phyloP scores from a whole-genome alignment of 2,329 filamentous ascomycete species.

The Neofusicoccum cordaticola region DNA sequence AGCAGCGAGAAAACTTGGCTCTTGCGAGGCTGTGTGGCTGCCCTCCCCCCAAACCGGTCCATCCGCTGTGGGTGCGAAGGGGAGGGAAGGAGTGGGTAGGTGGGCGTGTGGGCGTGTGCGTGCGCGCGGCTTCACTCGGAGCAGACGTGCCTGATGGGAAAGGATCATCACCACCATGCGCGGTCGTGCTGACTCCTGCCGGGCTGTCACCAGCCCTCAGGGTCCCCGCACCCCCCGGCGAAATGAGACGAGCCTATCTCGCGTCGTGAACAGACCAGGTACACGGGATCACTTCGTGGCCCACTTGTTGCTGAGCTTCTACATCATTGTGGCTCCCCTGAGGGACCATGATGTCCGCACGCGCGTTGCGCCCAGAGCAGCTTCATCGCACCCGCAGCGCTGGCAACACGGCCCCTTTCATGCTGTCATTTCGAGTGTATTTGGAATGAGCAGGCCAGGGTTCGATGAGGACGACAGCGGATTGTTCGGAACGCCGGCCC shows the following conservation, averaged over 20 bases:
- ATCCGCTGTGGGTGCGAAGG: background rate
- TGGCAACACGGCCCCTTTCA: constrained; percentile 9
- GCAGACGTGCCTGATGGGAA: constrained; percentile 1
- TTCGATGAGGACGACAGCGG: background rate
- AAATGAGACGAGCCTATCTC: constrained; percentile 9
- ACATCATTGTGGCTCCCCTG: constrained; percentile 15
- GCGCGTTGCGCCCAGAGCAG: background rate
- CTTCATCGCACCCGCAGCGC: background rate
- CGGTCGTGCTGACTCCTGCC: background rate
- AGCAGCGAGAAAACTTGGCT: constrained; percentile 1
- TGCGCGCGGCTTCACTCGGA: constrained; percentile 10
- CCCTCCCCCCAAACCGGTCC: background rate
- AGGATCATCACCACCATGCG: constrained; percentile 1
- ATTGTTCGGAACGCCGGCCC: background rate
- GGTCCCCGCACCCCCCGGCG: constrained; percentile 4
- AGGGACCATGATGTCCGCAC: background rate
- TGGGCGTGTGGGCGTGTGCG: background rate
- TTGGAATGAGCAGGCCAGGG: background rate
- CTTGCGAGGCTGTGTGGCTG: background rate
- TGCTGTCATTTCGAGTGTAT: constrained; percentile 1
- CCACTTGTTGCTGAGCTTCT: constrained; percentile 8
- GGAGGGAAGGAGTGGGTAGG: background rate
- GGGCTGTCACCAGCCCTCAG: background rate
- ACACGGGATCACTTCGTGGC: background rate
- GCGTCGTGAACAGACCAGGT: constrained; percentile 8